Base-by-base conservation (phyloP, 345 rosid genomes). In the Microthlaspi erraticum region DNA sequence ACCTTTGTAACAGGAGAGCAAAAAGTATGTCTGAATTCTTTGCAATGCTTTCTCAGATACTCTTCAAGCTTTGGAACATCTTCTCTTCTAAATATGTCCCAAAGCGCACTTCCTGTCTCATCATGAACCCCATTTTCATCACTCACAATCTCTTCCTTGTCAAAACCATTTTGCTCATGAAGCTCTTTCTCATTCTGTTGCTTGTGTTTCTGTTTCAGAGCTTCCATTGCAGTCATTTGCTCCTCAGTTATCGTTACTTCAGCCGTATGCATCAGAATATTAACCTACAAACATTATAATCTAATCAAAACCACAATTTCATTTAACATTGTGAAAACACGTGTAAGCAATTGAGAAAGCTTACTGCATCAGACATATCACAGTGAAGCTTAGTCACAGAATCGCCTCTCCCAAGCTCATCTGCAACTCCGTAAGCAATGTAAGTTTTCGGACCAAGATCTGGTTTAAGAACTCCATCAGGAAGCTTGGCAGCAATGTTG, bases 361-460 rank as follows among this genome's bases (percentile, higher is more conserved):
- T 44, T 84, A 93, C 99, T 75, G 99, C 99, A 80, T 93, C 98
- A 17, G 97, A 87, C 83, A 93, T 79, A 59, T 93, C 97, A 55
- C 94, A 93, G 20, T 93, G 98, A 59, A 93, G 97, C 71, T 89
- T 93, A 45, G 97, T 89, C 26, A 91, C 94, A 1, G 98, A 94
- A 77, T 94, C 99, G 23, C 98, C 99, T 81, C 99, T 80, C 59
- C 98, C 90, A n/a, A 94, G 93, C 83, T 94, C 99, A 46, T 86
- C 86, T 1, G 52, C 45, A 39, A 70, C 39, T 9, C 99, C 99
- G 55, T 94, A 94, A 9, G 97, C 99, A 68, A 94, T 88, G 64
- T 94, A 94, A 2, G 99, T 85, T 72, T 94, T 94, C 1, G 99
- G 99, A 45, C 99, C 99, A 84, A 94, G 49, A 81, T 94, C 99